phyloP scores from a whole-genome alignment of 1,284 basidiomycete species.

The Austropuccinia psidii region DNA sequence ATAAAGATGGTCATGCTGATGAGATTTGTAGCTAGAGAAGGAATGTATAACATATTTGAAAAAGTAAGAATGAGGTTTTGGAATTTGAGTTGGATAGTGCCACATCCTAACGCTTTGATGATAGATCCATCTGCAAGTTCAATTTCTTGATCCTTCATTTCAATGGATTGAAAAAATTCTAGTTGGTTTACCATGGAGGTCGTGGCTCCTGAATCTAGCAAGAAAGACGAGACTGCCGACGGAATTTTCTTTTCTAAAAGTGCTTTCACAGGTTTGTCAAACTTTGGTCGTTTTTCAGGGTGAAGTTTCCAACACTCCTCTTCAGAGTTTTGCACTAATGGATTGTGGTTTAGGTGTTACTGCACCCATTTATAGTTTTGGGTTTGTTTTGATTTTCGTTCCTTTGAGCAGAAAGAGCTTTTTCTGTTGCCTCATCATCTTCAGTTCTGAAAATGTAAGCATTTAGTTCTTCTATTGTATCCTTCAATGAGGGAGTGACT shows the following conservation, averaged over 20 bases:
- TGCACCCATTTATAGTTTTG: background rate
- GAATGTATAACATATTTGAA: background rate
- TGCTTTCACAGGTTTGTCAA: too few relatives aligned
- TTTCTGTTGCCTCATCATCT: background rate
- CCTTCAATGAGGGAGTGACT: background rate
- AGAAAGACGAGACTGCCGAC: too few relatives aligned
- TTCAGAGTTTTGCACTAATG: too few relatives aligned
- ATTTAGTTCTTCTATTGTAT: background rate
- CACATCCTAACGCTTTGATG: background rate
- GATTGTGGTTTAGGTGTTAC: too few relatives aligned
- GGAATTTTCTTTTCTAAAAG: too few relatives aligned
- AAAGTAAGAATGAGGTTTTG: background rate
- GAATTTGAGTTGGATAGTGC: background rate
- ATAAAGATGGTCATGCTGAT: background rate
- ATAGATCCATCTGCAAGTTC: background rate
- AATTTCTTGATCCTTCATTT: background rate
- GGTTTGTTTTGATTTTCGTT: background rate
- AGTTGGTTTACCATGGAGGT: background rate
- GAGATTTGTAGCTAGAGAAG: background rate
- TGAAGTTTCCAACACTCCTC: too few relatives aligned
- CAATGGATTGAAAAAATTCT: background rate
- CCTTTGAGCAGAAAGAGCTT: background rate
- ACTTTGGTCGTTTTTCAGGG: too few relatives aligned
- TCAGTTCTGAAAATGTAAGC: background rate
- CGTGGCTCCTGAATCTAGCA: background rate